Evolutionary conservation across 768 basidiomycete genomes (phyloP), one percentile per base, ranked within the genome.

Genomic region (Kockovaella imperatae): DNA sequence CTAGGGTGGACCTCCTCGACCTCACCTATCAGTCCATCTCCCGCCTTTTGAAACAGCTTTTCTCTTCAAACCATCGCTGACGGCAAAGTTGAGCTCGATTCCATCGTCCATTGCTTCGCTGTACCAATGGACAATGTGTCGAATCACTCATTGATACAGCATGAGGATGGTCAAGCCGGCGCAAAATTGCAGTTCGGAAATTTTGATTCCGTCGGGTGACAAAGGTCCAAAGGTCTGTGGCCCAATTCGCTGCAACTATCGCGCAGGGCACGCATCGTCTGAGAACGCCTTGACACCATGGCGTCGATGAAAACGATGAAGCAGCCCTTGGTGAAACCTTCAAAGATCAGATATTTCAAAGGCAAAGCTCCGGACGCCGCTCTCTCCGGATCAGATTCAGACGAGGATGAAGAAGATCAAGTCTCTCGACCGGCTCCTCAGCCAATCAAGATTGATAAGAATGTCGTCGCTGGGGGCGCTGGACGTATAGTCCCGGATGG

Each of bases 81-180:
- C 45, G 3, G 73, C 78, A 52, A 88, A 75, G 66, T 88, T 87
- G 50, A 88, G 77, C 29, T 87, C 77, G 41, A 88, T 76, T 42
- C 75, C 83, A 69, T 84, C 82, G 72, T 85, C 83, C 64, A 66
- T 65, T 20, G 18, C 36, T 11, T 10, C 36, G n/a, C n/a, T n/a
- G n/a, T n/a, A n/a, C n/a, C n/a, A n/a, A 25, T 51, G 3, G 28
- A 5, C 21, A 11, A 11, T 34, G 11, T 34, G 32, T n/a, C 32
- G 32, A 34, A 34, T 11, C 32, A 11, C 11, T 34, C n/a, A 34
- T n/a, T n/a, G n/a, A 34, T 10, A 34, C 11, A 34, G 10, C 31
- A n/a, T 34, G n/a, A n/a, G n/a, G n/a, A n/a, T n/a, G n/a, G n/a
- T n/a, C n/a, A n/a, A n/a, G n/a, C n/a, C n/a, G n/a, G n/a, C n/a